These are phyloP conservation scores for Candida xiaguanensis DNA, from an alignment of 805 yeast species.

Conservation along the genomic window DNA sequence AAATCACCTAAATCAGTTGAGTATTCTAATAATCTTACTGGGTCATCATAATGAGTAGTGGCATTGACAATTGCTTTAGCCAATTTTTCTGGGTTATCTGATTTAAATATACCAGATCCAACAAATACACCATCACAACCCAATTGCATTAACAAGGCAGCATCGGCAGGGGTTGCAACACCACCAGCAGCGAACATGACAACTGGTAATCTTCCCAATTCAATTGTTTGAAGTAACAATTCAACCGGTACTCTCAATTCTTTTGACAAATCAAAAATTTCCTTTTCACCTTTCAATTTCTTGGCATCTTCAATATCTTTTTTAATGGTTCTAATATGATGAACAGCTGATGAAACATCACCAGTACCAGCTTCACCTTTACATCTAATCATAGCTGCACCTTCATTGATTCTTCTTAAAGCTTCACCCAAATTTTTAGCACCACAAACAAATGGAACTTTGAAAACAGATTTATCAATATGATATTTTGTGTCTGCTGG, in stretches of 20 bases:
- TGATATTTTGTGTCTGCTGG: slow-evolving; percentile 73
- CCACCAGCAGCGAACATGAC: slow-evolving; percentile 90
- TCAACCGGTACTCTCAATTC: slow-evolving; percentile 57
- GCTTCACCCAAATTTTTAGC: slow-evolving; percentile 82
- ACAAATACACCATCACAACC: slow-evolving; percentile 34
- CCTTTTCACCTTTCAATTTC: slow-evolving; percentile 36
- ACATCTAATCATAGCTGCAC: slow-evolving; percentile 84
- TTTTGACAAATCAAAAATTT: slow-evolving; percentile 49
- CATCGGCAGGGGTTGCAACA: slow-evolving; percentile 84
- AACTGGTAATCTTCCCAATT: slow-evolving; percentile 60
- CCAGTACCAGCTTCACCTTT: slow-evolving; percentile 92
- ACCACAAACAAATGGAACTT: slow-evolving; percentile 81
- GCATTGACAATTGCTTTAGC: slow-evolving; percentile 81
- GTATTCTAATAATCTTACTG: slow-evolving; percentile 55
- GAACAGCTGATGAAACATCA: slow-evolving; percentile 78
- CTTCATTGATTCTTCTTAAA: slow-evolving; percentile 71
- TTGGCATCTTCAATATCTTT: slow-evolving; percentile 49
- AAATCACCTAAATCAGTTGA: slow-evolving; percentile 71
- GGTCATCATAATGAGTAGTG: slow-evolving; percentile 65
- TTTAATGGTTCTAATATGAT: slow-evolving; percentile 62
- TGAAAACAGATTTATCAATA: slow-evolving; percentile 55
- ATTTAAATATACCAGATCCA: slow-evolving; percentile 70
- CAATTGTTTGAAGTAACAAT: slow-evolving; percentile 47
- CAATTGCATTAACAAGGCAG: slow-evolving; percentile 65
- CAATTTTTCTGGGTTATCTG: slow-evolving; percentile 65